Percentiles rank a stretch among this genome's conserved stretches.
Evolutionary conservation across 78 protist species (phyloP).

Genomic region (Capsaspora owczarzaki): DNA sequence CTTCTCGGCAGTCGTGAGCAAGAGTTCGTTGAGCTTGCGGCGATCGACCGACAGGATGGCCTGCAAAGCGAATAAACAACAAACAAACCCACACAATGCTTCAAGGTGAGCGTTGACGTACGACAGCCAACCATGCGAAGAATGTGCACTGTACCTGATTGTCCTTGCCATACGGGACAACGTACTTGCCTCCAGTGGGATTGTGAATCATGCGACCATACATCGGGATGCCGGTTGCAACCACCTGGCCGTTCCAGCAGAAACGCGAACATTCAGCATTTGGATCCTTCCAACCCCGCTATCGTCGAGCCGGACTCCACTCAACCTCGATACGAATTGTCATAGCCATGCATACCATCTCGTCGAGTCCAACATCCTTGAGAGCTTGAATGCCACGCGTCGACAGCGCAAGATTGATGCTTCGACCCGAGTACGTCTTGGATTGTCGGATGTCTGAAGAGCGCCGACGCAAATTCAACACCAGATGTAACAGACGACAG

Average conservation of each 20-base stretch:
- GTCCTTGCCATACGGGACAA: not conserved
- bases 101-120: not conserved
- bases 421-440: constrained; percentile 8
- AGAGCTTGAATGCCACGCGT: constrained; percentile 33
- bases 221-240: constrained; percentile 15
- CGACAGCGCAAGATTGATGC: constrained; percentile 47
- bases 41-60: constrained; percentile 34
- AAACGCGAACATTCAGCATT: no score
- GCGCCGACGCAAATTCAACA: no score
- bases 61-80: not conserved
- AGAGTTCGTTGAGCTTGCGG: constrained; percentile 30
- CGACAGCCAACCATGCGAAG: not conserved
- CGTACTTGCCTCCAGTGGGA: not conserved
- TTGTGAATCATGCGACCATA: constrained; percentile 35
- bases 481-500: not conserved
- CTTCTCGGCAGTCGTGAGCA: constrained; percentile 33
- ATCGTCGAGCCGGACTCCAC: no score
- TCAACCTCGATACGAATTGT: no score
- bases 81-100: not conserved
- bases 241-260: not conserved
- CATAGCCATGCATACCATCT: not conserved
- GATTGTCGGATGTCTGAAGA: constrained; percentile 28
- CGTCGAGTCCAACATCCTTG: constrained; percentile 20
- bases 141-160: constrained; percentile 1
- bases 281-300: no score